Evolutionary conservation across 106 monocot species (phyloP), one percentile per base, ranked within the genome.

Genomic region (Alisma plantagoaquatica): DNA sequence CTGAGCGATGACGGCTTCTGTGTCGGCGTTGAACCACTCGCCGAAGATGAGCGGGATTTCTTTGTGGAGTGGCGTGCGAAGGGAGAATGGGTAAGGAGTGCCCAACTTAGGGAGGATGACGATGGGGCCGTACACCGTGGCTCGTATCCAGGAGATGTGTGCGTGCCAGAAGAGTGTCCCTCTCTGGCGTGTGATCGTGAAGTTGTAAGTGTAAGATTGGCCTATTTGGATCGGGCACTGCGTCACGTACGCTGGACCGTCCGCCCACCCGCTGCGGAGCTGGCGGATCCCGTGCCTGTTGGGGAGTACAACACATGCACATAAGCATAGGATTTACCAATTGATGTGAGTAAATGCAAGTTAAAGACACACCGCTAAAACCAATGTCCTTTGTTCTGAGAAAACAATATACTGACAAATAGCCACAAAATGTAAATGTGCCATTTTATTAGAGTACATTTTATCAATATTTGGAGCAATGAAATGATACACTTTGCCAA

Each of bases 101-200:
- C 73, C 65, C 14, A 1, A 10, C 56, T 22, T 61, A 4, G 81
- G 81, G 22, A 62, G 51, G 31, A 76, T 30, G 35, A 76, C 54
- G 43, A 79, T 74, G 32, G 66, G 60, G 1, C 76, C 81, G 27
- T 82, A 54, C 1, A 76, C 60, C 0, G 76, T 82, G 2, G 72
- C 68, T 4, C 77, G 46, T 0, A 30, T 24, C 52, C 64, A 82
- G 29, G 63, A 42, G 18, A 47, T 81, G 63, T 76, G 81, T 6
- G 81, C 76, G 29, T 81, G 81, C 81, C 81, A 82, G 76, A 76
- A 82, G 9, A 77, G 23, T 1, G 81, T 82, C 6, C 81, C 76
- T 73, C 73, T 69, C 33, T 82, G 73, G 5, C 41, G 30, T 12
- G 72, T 43, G 31, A 82, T 51, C 12, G 27, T 2, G 16, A 77